A percentile compares a stretch with the other conserved stretches of the same genome.
phyloP scores from a whole-genome alignment of 768 basidiomycete genomes.

The Pisolithus tinctorius region DNA sequence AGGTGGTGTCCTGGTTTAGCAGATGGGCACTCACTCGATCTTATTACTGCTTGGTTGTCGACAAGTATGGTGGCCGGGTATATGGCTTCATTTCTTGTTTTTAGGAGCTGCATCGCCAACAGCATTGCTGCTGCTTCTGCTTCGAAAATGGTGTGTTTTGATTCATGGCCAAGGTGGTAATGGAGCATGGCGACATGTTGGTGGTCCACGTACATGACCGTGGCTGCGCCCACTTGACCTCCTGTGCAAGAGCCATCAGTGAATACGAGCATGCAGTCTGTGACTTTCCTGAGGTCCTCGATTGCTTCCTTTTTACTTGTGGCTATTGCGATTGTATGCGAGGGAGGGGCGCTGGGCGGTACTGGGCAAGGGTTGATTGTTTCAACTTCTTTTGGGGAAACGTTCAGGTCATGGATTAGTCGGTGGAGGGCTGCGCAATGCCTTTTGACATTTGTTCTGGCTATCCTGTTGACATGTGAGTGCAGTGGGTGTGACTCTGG shows the following conservation, averaged over 20 bases:
- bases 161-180: not conserved
- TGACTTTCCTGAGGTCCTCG: not conserved
- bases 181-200: not conserved
- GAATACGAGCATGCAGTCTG: conserved; percentile 4
- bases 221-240: conserved; percentile 18
- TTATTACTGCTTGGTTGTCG: not conserved
- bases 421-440: too few relatives aligned
- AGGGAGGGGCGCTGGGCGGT: not conserved
- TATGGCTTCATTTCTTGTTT: too few relatives aligned
- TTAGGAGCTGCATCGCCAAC: not conserved
- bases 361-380: too few relatives aligned
- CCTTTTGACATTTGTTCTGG: too few relatives aligned
- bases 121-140: not conserved
- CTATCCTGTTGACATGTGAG: too few relatives aligned
- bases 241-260: too few relatives aligned
- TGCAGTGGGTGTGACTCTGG: too few relatives aligned
- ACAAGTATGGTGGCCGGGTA: not conserved
- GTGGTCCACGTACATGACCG: not conserved
- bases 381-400: too few relatives aligned
- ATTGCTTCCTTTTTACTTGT: not conserved
- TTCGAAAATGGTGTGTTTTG: not conserved
- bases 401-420: too few relatives aligned
- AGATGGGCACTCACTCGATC: not conserved
- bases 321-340: not conserved
- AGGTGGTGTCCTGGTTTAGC: not conserved